These are phyloP conservation scores for Colletotrichum tofieldiae DNA, from an alignment of 2,329 filamentous ascomycete genomes.

Conservation along the genomic window DNA sequence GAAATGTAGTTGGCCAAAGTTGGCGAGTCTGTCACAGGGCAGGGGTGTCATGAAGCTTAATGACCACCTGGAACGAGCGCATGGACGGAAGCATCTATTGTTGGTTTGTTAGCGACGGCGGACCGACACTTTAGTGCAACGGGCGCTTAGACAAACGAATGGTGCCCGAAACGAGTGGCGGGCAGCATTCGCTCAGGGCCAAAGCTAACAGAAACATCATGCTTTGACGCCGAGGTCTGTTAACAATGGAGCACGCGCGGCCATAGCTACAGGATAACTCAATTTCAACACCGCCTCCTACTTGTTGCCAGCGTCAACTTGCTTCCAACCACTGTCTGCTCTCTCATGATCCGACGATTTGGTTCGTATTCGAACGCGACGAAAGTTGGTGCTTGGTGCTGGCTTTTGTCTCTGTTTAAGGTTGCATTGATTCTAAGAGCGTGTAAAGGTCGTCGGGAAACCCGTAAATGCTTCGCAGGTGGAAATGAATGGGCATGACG, in stretches of 20 bases:
- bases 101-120: neutral
- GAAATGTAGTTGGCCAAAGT: neutral
- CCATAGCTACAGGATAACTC: conserved; percentile 13
- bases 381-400: no score
- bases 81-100: neutral
- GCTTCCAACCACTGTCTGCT: neutral
- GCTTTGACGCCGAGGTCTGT: neutral
- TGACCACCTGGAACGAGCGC: neutral
- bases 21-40: neutral
- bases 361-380: no score
- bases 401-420: no score
- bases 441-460: no score
- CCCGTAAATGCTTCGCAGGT: no score
- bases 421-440: no score
- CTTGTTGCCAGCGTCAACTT: conserved; percentile 39
- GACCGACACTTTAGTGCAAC: neutral
- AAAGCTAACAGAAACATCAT: neutral
- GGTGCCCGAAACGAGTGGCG: neutral
- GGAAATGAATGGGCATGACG: no score
- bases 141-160: neutral
- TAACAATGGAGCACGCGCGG: conserved; percentile 2
- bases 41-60: neutral
- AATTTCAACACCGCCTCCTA: neutral
- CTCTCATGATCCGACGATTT: neutral
- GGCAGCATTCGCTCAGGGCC: neutral